These are phyloP conservation scores for Carex cristatella DNA, from an alignment of 176 grass and related monocot genomes.

Conservation along the genomic window DNA sequence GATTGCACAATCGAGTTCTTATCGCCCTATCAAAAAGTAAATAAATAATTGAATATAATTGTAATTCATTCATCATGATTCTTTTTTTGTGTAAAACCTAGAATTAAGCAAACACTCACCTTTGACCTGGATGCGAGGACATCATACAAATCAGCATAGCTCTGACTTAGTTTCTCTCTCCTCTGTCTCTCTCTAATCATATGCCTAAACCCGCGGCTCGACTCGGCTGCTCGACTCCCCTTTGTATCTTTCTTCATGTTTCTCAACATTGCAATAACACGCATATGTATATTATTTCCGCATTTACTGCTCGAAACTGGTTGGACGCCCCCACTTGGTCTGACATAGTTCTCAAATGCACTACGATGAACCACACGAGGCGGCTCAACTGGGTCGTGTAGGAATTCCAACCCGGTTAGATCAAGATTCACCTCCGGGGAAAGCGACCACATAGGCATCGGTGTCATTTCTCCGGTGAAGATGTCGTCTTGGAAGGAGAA, in stretches of 20 bases:
- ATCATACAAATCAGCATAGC: slow-evolving; percentile 76
- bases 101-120: slow-evolving; percentile 11
- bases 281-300: slow-evolving; percentile 27
- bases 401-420: slow-evolving; percentile 21
- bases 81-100: neutral
- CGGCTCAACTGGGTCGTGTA: neutral
- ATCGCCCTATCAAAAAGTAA: slow-evolving; percentile 31
- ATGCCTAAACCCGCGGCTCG: slow-evolving; percentile 79
- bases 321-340: neutral
- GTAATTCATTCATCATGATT: neutral
- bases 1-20: slow-evolving; percentile 92
- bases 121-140: slow-evolving; percentile 55
- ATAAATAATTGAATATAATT: too few relatives aligned
- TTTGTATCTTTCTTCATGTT: slow-evolving; percentile 7
- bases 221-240: slow-evolving; percentile 11
- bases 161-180: slow-evolving; percentile 95
- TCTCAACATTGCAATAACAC: slow-evolving; percentile 31
- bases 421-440: slow-evolving; percentile 50
- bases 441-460: slow-evolving; percentile 22
- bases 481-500: slow-evolving; percentile 53
- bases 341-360: slow-evolving; percentile 41
- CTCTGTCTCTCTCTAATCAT: slow-evolving; percentile 97
- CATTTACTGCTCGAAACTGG: neutral
- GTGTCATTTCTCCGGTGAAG: slow-evolving; percentile 10
- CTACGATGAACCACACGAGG: neutral